Evolutionary conservation across 768 basidiomycete genomes (phyloP).

Genomic region (Hebeloma cylindrosporum): DNA sequence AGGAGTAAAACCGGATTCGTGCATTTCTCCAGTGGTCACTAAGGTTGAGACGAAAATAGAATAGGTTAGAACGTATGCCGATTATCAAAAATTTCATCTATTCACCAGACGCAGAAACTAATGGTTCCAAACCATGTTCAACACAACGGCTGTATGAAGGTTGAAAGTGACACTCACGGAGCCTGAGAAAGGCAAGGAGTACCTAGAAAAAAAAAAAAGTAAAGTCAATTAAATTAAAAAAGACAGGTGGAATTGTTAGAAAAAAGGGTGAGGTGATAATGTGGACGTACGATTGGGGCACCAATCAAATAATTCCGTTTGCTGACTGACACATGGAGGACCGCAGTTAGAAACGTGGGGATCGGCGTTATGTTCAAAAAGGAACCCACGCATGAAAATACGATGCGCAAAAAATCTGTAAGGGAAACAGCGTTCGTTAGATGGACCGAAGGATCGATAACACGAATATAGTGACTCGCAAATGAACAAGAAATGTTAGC

Average conservation of each 20-base stretch:
- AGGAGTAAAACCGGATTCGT: neutral
- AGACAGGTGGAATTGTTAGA: neutral
- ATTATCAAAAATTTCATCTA: neutral
- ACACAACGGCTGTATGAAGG: neutral
- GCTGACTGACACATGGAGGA: slow-evolving; percentile 32
- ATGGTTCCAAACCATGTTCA: neutral
- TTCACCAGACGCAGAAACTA: slow-evolving; percentile 33
- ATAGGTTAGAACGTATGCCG: neutral
- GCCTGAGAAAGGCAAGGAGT: slow-evolving; percentile 27
- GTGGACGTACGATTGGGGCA: slow-evolving; percentile 31
- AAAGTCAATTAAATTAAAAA: neutral
- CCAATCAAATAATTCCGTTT: slow-evolving; percentile 33
- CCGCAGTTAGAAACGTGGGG: neutral
- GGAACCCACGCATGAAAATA: slow-evolving; percentile 37
- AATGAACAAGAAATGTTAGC: slow-evolving; percentile 33
- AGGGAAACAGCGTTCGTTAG: neutral
- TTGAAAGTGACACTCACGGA: slow-evolving; percentile 14
- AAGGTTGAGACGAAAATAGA: neutral
- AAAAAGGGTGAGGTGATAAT: neutral
- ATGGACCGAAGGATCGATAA: neutral
- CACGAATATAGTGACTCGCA: slow-evolving; percentile 16
- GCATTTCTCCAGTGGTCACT: slow-evolving; percentile 35
- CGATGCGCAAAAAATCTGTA: slow-evolving; percentile 38
- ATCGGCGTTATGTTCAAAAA: neutral
- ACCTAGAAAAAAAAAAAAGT: slow-evolving; percentile 14